Conservation (phyloP, 2,329 filamentous ascomycete species). For the Tolypocladium ophioglossoides region DNA sequence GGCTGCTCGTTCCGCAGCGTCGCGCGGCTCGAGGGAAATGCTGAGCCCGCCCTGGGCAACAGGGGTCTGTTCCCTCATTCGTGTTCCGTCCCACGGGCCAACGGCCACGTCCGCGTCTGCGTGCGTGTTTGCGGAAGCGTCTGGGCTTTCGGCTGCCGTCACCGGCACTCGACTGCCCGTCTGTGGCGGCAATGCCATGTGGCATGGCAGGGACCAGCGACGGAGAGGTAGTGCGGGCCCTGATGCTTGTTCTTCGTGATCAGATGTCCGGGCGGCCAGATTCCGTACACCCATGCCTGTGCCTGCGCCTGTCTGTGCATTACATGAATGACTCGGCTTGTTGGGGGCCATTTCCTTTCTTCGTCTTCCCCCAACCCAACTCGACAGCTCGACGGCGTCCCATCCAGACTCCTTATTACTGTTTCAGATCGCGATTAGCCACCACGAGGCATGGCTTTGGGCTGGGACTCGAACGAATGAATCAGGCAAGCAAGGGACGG, state of each 20-base stretch:
- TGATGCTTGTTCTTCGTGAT: not conserved
- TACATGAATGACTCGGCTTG: not conserved
- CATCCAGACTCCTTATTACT: not conserved
- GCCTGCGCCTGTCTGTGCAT: too few relatives aligned
- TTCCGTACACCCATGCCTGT: not conserved
- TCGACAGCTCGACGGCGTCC: not conserved
- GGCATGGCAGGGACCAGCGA: not conserved
- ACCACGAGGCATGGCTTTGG: not conserved
- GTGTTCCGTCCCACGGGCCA: not conserved
- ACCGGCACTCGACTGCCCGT: not conserved
- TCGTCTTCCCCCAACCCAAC: not conserved
- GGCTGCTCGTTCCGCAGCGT: not conserved
- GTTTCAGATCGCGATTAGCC: conserved; percentile 1
- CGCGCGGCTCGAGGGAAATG: not conserved
- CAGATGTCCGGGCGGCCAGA: not conserved
- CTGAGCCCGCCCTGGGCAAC: not conserved
- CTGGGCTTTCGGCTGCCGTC: not conserved
- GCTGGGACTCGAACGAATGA: not conserved
- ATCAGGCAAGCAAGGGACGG: not conserved
- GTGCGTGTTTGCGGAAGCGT: not conserved
- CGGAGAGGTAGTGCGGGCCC: not conserved
- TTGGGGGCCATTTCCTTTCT: not conserved
- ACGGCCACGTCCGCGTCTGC: not conserved
- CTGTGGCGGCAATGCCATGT: not conserved
- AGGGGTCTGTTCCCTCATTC: not conserved